Percentiles rank a stretch among this genome's conserved stretches.
Evolutionary conservation across 108 stramenopile species (phyloP).

Genomic region (Nitzschia sp.): DNA sequence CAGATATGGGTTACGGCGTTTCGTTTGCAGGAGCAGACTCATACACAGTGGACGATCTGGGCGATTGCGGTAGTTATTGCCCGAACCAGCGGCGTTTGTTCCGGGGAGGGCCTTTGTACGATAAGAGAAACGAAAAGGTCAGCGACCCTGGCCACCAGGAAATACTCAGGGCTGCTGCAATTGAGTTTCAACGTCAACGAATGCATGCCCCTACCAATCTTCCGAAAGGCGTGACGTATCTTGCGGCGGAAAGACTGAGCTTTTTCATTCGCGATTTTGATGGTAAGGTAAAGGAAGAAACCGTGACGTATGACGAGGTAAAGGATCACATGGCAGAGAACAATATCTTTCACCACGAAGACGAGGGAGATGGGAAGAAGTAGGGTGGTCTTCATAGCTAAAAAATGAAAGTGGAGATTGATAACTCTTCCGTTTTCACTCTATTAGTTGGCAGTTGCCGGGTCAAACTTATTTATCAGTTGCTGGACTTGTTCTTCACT

Average conservation of each 20-base stretch:
- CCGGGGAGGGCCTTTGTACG: background rate
- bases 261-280: constrained; percentile 2
- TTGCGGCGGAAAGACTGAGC: background rate
- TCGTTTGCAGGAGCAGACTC: constrained; percentile 27
- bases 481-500: constrained; percentile 57
- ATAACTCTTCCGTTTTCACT: too few species aligned
- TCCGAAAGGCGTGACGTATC: background rate
- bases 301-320: constrained; percentile 2
- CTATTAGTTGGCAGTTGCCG: constrained; percentile 17
- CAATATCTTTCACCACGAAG: constrained; percentile 1
- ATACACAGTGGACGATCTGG: constrained; percentile 7
- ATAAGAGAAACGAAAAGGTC: background rate
- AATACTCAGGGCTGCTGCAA: constrained; percentile 2
- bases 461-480: constrained; percentile 40
- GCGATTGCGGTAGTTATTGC: constrained; percentile 3
- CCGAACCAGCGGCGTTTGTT: background rate
- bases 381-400: too few species aligned
- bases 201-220: background rate
- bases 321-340: background rate
- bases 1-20: constrained; percentile 39
- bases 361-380: background rate
- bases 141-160: background rate
- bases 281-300: constrained; percentile 7
- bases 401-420: too few species aligned
- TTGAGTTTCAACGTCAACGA: background rate